A percentile compares a stretch with the other conserved stretches of the same genome.
These are phyloP conservation scores for Thermoascus crustaceus DNA, from an alignment of 2,329 filamentous ascomycete species.

Conservation along the genomic window DNA sequence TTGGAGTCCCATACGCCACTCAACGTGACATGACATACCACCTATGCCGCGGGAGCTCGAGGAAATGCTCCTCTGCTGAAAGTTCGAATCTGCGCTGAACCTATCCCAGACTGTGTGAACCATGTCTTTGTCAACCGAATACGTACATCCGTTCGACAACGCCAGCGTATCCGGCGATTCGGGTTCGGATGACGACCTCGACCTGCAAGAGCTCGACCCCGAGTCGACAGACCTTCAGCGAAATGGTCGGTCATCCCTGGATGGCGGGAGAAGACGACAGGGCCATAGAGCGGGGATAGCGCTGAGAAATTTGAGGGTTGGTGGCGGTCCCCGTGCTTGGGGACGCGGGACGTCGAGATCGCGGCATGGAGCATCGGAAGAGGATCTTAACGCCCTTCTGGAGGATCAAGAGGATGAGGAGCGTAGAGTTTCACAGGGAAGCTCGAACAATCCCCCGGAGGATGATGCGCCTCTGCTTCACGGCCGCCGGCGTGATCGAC, in stretches of 20 bases:
- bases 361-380: slow-evolving; percentile 36
- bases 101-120: slow-evolving; percentile 4
- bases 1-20: slow-evolving; percentile 7
- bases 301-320: slow-evolving; percentile 44
- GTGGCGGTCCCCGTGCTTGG: slow-evolving; percentile 37
- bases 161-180: slow-evolving; percentile 26
- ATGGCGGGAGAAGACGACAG: slow-evolving; percentile 17
- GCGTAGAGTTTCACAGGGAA: slow-evolving; percentile 53
- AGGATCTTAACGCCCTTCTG: slow-evolving; percentile 61
- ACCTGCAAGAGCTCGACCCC: slow-evolving; percentile 41
- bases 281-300: slow-evolving; percentile 35
- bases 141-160: slow-evolving; percentile 24
- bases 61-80: slow-evolving; percentile 11
- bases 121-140: slow-evolving; percentile 32
- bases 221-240: slow-evolving; percentile 17
- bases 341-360: slow-evolving; percentile 34
- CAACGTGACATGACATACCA: slow-evolving; percentile 18
- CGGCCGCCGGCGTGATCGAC: slow-evolving; percentile 32
- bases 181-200: slow-evolving; percentile 37
- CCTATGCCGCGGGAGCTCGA: slow-evolving; percentile 12
- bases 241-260: slow-evolving; percentile 15
- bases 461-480: slow-evolving; percentile 70
- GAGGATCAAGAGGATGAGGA: slow-evolving; percentile 52
- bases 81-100: slow-evolving; percentile 6
- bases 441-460: slow-evolving; percentile 46